phyloP scores from a whole-genome alignment of 768 basidiomycete genomes.

The Serendipita indica region DNA sequence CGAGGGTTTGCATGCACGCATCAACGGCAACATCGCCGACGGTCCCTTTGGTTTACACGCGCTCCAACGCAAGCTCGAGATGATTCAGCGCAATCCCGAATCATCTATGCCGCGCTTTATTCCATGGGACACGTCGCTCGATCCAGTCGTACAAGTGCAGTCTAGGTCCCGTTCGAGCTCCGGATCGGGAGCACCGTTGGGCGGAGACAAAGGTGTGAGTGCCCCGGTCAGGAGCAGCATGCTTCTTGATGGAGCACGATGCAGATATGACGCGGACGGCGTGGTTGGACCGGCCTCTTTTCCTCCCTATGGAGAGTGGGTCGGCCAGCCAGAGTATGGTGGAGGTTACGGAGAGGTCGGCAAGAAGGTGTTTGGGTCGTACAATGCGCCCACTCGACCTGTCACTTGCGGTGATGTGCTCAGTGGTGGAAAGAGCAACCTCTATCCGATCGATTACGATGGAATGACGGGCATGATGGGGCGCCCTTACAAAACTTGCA shows the following conservation, averaged over 20 bases:
- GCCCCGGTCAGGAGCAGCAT: not conserved
- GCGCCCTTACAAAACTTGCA: constrained; percentile 9
- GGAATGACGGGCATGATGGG: constrained; percentile 4
- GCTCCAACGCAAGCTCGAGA: constrained; percentile 8
- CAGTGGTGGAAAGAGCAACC: not conserved
- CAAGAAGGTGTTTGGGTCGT: constrained; percentile 1
- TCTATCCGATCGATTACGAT: not conserved
- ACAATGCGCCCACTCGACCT: not conserved
- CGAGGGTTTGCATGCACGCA: constrained; percentile 1
- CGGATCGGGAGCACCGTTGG: not conserved
- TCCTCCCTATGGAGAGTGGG: not conserved
- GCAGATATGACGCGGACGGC: not conserved
- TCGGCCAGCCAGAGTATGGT: not conserved
- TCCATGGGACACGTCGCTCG: constrained; percentile 4
- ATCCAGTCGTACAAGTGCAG: constrained; percentile 6
- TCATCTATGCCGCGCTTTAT: not conserved
- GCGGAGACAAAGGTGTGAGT: not conserved
- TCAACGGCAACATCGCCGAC: constrained; percentile 7
- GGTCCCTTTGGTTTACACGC: constrained; percentile 4
- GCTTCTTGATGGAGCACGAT: not conserved
- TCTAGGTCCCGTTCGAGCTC: constrained; percentile 2
- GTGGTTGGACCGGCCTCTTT: not conserved
- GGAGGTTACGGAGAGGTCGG: not conserved
- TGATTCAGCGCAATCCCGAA: not conserved
- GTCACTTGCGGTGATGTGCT: constrained; percentile 1